Conservation (phyloP, 352 stramenopile species). For the Phytophthora pistaciae region DNA sequence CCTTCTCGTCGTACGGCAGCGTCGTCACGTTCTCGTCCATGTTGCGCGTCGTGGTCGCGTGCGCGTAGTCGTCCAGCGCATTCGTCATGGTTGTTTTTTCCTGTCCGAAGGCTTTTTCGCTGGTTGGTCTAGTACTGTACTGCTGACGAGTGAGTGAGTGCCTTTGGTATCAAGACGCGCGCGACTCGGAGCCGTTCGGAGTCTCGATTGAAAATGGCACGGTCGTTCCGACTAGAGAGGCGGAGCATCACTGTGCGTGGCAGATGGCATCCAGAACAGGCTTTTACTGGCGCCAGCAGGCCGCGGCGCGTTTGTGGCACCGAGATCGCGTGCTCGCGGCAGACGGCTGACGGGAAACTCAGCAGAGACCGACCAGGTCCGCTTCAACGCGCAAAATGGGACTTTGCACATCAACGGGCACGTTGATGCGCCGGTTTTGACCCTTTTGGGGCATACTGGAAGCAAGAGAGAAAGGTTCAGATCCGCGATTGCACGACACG, state of each 20-base stretch:
- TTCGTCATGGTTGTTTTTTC: constrained; percentile 25
- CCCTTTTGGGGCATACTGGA: constrained; percentile 13
- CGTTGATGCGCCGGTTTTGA: constrained; percentile 3
- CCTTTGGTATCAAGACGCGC: constrained; percentile 28
- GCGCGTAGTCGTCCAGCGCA: constrained; percentile 41
- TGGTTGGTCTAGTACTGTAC: constrained; percentile 5
- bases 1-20: constrained; percentile 63
- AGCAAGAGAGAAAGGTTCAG: constrained; percentile 35
- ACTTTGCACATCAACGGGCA: constrained; percentile 28
- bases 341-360: constrained; percentile 9
- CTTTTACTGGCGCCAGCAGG: constrained; percentile 23
- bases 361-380: constrained; percentile 14
- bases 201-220: constrained; percentile 37
- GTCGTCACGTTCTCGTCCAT: constrained; percentile 32
- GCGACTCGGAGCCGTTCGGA: constrained; percentile 6
- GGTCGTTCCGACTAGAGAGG: constrained; percentile 17
- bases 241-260: not conserved
- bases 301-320: constrained; percentile 6
- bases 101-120: constrained; percentile 23
- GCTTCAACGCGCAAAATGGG: not conserved
- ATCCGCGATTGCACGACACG: not conserved
- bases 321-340: not conserved
- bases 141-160: not conserved
- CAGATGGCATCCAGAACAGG: not conserved
- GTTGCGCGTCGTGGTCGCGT: constrained; percentile 52